Conservation (phyloP, 108 stramenopile species). For the Asterionellopsis glacialis region DNA sequence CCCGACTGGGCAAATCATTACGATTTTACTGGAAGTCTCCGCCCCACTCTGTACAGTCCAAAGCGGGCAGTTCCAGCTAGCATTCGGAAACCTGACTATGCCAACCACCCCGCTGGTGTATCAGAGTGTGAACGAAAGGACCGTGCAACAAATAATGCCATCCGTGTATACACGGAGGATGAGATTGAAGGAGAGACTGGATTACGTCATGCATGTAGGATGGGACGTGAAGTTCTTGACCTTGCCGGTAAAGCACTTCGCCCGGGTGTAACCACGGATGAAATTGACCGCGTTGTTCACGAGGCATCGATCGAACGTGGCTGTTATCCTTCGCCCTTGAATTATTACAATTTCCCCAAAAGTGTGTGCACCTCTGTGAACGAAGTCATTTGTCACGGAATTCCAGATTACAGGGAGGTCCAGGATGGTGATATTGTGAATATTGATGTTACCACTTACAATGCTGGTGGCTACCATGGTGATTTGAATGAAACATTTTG, state of each 20-base stretch:
- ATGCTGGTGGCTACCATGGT: constrained; percentile 90
- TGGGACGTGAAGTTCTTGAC: constrained; percentile 97
- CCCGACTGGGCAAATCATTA: constrained; percentile 68
- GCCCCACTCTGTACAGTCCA: constrained; percentile 67
- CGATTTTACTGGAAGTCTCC: constrained; percentile 61
- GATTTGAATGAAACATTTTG: constrained; percentile 97
- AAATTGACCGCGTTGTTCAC: constrained; percentile 94
- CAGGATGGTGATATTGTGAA: constrained; percentile 98
- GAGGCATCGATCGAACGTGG: constrained; percentile 87
- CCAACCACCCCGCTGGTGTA: constrained; percentile 60
- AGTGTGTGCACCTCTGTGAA: constrained; percentile 96
- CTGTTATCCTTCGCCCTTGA: constrained; percentile 96
- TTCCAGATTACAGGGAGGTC: constrained; percentile 87
- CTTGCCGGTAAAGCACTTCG: constrained; percentile 81
- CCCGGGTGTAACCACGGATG: constrained; percentile 96
- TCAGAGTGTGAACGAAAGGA: constrained; percentile 72
- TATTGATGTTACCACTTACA: constrained; percentile 95
- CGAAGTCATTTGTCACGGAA: constrained; percentile 96
- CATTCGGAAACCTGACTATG: constrained; percentile 82
- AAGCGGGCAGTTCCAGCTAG: constrained; percentile 49
- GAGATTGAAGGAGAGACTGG: constrained; percentile 85
- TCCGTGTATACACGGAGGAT: constrained; percentile 73
- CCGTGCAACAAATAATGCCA: constrained; percentile 51
- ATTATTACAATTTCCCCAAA: constrained; percentile 98
- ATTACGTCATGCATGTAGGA: constrained; percentile 84